Evolutionary conservation across 768 basidiomycete species (phyloP).

Genomic region (Kwoniella europaea): DNA sequence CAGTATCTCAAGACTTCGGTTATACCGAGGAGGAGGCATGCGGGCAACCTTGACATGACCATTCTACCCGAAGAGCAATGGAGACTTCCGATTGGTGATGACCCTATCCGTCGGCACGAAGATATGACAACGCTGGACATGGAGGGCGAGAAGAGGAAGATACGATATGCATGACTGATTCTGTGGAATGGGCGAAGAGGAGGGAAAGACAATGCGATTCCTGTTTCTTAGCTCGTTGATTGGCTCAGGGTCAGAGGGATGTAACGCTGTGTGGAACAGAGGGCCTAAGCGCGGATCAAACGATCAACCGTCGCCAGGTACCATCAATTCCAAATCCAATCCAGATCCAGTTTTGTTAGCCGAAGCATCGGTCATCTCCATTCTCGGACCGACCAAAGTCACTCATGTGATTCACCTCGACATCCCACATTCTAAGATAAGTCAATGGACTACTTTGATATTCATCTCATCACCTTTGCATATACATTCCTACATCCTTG

Average conservation of each 20-base stretch:
- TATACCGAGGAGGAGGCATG: too few species aligned
- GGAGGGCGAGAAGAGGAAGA: too few species aligned
- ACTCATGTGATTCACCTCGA: neutral
- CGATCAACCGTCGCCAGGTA: neutral
- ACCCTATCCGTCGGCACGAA: too few species aligned
- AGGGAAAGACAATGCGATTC: neutral
- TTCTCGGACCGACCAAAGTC: neutral
- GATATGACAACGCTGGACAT: too few species aligned
- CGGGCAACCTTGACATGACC: too few species aligned
- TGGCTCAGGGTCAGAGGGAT: neutral
- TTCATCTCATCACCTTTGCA: too few species aligned
- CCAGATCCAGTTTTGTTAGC: neutral
- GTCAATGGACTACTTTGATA: too few species aligned
- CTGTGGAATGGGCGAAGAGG: neutral
- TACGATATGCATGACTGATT: too few species aligned
- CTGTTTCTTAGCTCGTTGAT: neutral
- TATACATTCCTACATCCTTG: too few species aligned
- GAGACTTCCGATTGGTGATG: too few species aligned
- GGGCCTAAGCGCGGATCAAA: neutral
- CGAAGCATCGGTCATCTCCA: slow-evolving; percentile 1
- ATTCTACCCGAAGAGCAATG: too few species aligned
- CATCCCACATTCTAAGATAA: neutral
- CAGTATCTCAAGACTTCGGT: too few species aligned
- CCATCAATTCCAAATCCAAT: neutral
- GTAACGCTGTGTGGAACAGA: neutral